Evolutionary conservation across 148 eudicot species (phyloP), one percentile per base, ranked within the genome.

Genomic region (Spergularia bocconei): DNA sequence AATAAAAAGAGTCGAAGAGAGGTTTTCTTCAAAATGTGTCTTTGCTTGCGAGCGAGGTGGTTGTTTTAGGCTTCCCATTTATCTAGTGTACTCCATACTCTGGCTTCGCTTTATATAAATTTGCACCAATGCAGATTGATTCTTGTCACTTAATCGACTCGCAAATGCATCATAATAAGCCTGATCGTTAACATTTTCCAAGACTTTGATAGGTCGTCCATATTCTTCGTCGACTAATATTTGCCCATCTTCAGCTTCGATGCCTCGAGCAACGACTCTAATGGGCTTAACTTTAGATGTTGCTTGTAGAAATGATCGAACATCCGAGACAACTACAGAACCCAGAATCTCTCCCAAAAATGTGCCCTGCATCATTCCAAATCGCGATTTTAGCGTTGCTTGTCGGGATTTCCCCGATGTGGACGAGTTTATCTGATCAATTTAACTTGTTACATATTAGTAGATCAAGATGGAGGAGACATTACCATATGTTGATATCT

Each of bases 291-390:
- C 79, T 73, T 77, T 74, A 36, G 79, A 75, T 6, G 13, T 55
- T 20, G 89, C 48, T 44, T 83, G 74, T 15, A 87, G 64, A 62
- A 60, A 47, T 16, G 81, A 76, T 25, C 82, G 44, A 57, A 79
- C 83, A 29, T 81, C 80, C 5, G 83, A 86, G 77, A 92, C 72
- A 71, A 90, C 44, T 57, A 88, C 87, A 36, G 96, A 92, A 44
- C 98, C 98, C 38, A 91, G 86, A 29, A 90, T 84, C 79, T 94
- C 98, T 59, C 98, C 98, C 70, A 90, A 9, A 71, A 87, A 94
- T 6, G 72, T 88, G 59, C 86, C 96, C 98, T 94, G 88, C 81
- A 76, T 19, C 10, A 19, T 7, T 11, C 14, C 6, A 19, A 13
- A 55, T 73, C 13, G 20, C 14, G 10, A 9, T 10, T 17, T 63